phyloP scores from a whole-genome alignment of 495 filamentous ascomycete genomes.

The Aspergillus wentii region DNA sequence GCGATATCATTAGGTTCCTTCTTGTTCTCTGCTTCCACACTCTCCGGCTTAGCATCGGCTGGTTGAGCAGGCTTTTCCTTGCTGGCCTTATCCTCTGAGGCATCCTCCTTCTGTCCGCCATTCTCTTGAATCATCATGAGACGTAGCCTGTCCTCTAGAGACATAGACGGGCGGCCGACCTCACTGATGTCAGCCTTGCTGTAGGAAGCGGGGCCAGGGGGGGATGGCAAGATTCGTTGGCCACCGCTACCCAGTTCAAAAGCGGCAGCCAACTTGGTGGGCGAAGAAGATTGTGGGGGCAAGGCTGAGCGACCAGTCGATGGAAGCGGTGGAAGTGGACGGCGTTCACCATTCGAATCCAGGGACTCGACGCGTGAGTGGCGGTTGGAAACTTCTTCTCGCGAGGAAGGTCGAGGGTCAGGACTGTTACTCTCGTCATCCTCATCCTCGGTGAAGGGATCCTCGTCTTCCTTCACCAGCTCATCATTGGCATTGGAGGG shows the following conservation, averaged over 20 bases:
- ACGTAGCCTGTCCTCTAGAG: constrained; percentile 73
- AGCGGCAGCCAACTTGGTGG: constrained; percentile 51
- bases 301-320: constrained; percentile 36
- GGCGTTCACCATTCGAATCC: constrained; percentile 66
- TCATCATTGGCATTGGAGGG: constrained; percentile 51
- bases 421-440: constrained; percentile 59
- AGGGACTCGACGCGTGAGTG: constrained; percentile 58
- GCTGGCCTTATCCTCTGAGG: neutral
- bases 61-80: constrained; percentile 1
- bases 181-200: constrained; percentile 68
- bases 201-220: constrained; percentile 56
- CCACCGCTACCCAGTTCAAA: constrained; percentile 58
- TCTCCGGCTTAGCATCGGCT: neutral
- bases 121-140: constrained; percentile 72
- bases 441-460: constrained; percentile 60
- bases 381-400: constrained; percentile 20
- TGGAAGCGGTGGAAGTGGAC: constrained; percentile 72
- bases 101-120: constrained; percentile 30
- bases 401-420: constrained; percentile 34
- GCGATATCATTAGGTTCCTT: constrained; percentile 22
- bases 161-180: constrained; percentile 63
- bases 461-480: constrained; percentile 52
- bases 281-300: constrained; percentile 36
- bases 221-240: constrained; percentile 60
- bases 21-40: neutral